These are phyloP conservation scores for Tylopilus sp. DNA, from an alignment of 768 basidiomycete species.

Conservation along the genomic window DNA sequence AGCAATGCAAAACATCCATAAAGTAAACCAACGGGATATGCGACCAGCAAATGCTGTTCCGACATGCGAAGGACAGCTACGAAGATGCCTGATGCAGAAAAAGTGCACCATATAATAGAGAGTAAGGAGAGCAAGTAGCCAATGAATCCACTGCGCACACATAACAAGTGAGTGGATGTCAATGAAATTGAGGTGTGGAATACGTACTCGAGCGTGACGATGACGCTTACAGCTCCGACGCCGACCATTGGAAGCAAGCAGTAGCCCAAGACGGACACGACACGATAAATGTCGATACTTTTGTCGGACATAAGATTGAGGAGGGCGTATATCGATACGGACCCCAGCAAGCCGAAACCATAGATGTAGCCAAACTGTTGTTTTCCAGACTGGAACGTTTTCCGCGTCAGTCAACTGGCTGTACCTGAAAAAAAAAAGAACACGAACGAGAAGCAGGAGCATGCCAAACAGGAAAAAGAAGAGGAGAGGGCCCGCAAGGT, in stretches of 20 bases:
- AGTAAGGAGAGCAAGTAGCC: constrained; percentile 82
- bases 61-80: constrained; percentile 95
- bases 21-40: constrained; percentile 91
- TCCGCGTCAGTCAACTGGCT: constrained; percentile 4
- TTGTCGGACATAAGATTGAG: constrained; percentile 96
- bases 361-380: constrained; percentile 99
- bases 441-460: constrained; percentile 84
- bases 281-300: constrained; percentile 93
- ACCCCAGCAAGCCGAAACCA: constrained; percentile 94
- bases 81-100: constrained; percentile 93
- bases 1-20: constrained; percentile 94
- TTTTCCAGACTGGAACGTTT: constrained; percentile 77
- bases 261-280: constrained; percentile 93
- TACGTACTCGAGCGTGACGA: constrained; percentile 83
- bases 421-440: neutral
- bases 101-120: constrained; percentile 95
- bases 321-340: constrained; percentile 86
- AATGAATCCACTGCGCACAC: constrained; percentile 57
- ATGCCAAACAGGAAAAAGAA: constrained; percentile 95
- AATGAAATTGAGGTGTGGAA: constrained; percentile 1
- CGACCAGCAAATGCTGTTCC: constrained; percentile 90
- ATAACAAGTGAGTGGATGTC: constrained; percentile 1
- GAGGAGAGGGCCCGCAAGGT: constrained; percentile 92
- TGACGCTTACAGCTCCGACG: constrained; percentile 83
- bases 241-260: constrained; percentile 97